Conservation (phyloP, 2,329 filamentous ascomycete species). For the Diaporthe ampelina region DNA sequence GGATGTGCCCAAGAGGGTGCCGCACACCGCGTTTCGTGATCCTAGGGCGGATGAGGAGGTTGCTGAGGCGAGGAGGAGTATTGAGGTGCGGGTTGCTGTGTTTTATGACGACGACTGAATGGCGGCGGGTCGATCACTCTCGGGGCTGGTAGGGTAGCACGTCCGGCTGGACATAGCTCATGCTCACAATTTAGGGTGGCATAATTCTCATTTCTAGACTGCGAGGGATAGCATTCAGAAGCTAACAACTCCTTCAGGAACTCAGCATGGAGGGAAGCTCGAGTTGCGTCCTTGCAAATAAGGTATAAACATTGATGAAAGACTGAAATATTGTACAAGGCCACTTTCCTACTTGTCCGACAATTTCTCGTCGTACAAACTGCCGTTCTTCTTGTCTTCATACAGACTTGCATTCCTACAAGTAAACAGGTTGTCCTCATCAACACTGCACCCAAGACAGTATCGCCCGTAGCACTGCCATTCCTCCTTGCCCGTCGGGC, state of each 20-base stretch:
- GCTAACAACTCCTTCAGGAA: no score
- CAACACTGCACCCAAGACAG: constrained; percentile 6
- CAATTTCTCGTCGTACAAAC: background rate
- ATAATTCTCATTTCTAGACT: no score
- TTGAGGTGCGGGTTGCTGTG: constrained; percentile 67
- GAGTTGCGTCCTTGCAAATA: no score
- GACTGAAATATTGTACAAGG: no score
- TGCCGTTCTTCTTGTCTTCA: background rate
- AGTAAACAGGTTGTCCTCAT: constrained; percentile 22
- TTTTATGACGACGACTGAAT: constrained; percentile 54
- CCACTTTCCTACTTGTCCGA: background rate
- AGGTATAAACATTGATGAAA: no score
- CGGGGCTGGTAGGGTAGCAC: no score
- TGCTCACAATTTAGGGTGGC: no score
- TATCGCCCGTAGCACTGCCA: constrained; percentile 21
- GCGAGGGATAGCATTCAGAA: no score
- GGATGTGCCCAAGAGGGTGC: constrained; percentile 63
- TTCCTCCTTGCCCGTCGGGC: constrained; percentile 7
- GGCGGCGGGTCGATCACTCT: background rate
- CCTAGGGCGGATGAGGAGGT: constrained; percentile 54
- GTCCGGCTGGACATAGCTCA: no score
- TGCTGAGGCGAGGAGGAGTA: constrained; percentile 63
- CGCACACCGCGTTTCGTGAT: constrained; percentile 68
- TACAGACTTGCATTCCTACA: constrained; percentile 18
- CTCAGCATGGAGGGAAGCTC: no score